Conservation (phyloP, 1,284 basidiomycete species). For the Anthracocystis setariae region DNA sequence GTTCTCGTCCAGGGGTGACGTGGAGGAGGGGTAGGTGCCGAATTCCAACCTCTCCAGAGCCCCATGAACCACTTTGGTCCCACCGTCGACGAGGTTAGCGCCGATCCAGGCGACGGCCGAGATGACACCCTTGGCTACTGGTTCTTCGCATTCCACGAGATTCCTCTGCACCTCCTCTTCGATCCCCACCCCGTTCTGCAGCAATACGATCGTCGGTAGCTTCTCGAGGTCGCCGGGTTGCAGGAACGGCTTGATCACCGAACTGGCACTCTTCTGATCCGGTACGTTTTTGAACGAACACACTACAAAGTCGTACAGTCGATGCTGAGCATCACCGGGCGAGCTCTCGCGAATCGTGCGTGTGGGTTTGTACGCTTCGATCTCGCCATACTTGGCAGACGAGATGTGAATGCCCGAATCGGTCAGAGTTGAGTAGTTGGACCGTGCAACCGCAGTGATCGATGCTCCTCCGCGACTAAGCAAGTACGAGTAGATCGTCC, state of each 20-base stretch:
- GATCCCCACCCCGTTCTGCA: slow-evolving; percentile 82
- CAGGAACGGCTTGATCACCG: slow-evolving; percentile 74
- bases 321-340: slow-evolving; percentile 74
- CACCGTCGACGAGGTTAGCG: slow-evolving; percentile 62
- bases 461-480: slow-evolving; percentile 74
- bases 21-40: slow-evolving; percentile 61
- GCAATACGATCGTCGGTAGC: slow-evolving; percentile 74
- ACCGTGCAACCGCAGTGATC: slow-evolving; percentile 80
- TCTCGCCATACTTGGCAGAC: slow-evolving; percentile 74
- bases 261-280: slow-evolving; percentile 74
- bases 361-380: slow-evolving; percentile 75
- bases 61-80: slow-evolving; percentile 51
- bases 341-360: slow-evolving; percentile 71
- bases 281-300: slow-evolving; percentile 80
- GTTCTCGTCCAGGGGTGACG: not conserved
- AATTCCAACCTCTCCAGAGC: slow-evolving; percentile 66
- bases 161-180: slow-evolving; percentile 76
- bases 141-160: slow-evolving; percentile 67
- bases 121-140: slow-evolving; percentile 46
- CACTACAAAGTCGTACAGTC: slow-evolving; percentile 74
- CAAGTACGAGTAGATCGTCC: slow-evolving; percentile 74
- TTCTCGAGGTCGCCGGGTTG: slow-evolving; percentile 59
- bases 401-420: slow-evolving; percentile 72
- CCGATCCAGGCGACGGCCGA: slow-evolving; percentile 70
- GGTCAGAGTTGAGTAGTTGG: slow-evolving; percentile 75